Evolutionary conservation across 2,329 filamentous ascomycete species (phyloP).

Genomic region (Lecanosticta acicola): DNA sequence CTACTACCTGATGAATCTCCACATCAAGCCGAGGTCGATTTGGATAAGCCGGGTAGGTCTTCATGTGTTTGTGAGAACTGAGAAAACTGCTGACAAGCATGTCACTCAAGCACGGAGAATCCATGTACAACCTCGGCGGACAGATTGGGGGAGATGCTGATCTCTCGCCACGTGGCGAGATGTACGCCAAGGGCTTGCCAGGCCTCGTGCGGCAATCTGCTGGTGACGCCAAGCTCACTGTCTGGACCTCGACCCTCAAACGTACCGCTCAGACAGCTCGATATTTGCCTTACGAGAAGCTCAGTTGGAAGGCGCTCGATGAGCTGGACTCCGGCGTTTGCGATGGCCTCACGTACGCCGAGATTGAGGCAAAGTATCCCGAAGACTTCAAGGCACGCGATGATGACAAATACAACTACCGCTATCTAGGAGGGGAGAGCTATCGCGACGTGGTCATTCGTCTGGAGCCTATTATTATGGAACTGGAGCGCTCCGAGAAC

Average conservation of each 20-base stretch:
- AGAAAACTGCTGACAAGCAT: constrained; percentile 7
- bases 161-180: constrained; percentile 77
- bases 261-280: constrained; percentile 89
- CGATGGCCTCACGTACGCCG: constrained; percentile 90
- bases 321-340: constrained; percentile 96
- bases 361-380: constrained; percentile 85
- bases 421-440: constrained; percentile 92
- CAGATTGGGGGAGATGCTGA: constrained; percentile 89
- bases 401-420: constrained; percentile 99
- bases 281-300: constrained; percentile 84
- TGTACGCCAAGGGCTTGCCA: constrained; percentile 80
- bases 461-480: constrained; percentile 98
- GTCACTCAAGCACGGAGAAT: constrained; percentile 76
- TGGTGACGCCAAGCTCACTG: constrained; percentile 65
- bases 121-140: constrained; percentile 81
- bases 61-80: background rate
- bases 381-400: constrained; percentile 94
- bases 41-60: constrained; percentile 70
- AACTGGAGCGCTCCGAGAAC: constrained; percentile 90
- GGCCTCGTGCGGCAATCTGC: constrained; percentile 80
- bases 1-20: constrained; percentile 97
- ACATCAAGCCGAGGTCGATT: constrained; percentile 92
- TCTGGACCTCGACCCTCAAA: constrained; percentile 70
- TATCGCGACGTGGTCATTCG: constrained; percentile 96
- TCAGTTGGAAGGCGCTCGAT: constrained; percentile 97